Evolutionary conservation across 2,329 filamentous ascomycete genomes (phyloP), one percentile per base, ranked within the genome.

Genomic region (Corinectria fuckeliana): DNA sequence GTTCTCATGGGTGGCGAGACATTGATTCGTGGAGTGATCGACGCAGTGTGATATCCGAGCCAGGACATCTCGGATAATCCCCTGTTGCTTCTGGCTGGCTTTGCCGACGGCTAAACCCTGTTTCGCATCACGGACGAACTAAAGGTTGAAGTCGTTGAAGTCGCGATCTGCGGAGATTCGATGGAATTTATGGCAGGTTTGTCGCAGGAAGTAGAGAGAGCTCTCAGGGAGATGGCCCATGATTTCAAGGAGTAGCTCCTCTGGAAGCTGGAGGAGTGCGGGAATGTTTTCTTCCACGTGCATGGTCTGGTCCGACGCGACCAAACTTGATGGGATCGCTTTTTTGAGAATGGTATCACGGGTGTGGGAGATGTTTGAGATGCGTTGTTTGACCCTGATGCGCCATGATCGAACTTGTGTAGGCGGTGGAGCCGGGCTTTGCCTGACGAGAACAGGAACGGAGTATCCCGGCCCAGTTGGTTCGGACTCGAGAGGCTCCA

Each of bases 241-340:
- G 23, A 61, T 61, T 14, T 61, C 14, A 10, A 61, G 30, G 6
- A 62, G 13, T 6, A 62, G 1, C 28, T 62, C 60, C 7, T 50
- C 5, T 18, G 38, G 36, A n/a, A 47, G 10, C 3, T 28, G 16
- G 26, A 21, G 16, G 8, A 38, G 4, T 4, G 10, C 18, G 16
- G 34, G n/a, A n/a, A n/a, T 2, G 16, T 38, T 20, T 38, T 11
- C 34, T 20, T 20, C 34, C 8, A 9, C 34, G 16, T 38, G n/a
- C 10, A 13, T 38, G 34, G 13, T 32, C 30, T 38, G 18, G 16
- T 13, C 16, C 10, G 8, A 10, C 18, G 34, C 4, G 16, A 10
- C 34, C 16, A 20, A 38, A 16, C 16, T 5, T 8, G 16, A 16
- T 20, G n/a, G 34, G 16, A 3, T 38, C 10, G 16, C 16, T 11